These are phyloP conservation scores for Aspergillus tamarii DNA, from an alignment of 2,329 filamentous ascomycete genomes.

Conservation along the genomic window DNA sequence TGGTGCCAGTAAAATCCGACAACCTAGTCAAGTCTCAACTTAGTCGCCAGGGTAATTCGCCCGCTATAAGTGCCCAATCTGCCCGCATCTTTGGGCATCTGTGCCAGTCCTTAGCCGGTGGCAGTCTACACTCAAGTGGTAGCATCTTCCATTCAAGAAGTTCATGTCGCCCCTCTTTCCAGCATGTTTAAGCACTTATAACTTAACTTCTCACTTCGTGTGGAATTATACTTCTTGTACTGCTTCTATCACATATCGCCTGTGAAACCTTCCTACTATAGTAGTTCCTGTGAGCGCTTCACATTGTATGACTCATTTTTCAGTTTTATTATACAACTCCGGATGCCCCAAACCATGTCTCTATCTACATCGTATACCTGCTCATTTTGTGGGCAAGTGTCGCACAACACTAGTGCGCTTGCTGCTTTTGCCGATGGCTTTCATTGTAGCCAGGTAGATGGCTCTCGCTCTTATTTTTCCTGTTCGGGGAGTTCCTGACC, in stretches of 20 bases:
- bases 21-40: not conserved
- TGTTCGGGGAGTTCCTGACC: slow-evolving; percentile 27
- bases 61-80: slow-evolving; percentile 4
- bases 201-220: not conserved
- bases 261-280: not conserved
- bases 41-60: not conserved
- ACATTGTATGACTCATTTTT: not conserved
- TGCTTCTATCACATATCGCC: not conserved
- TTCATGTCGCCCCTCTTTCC: not conserved
- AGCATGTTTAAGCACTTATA: not conserved
- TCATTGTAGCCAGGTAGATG: slow-evolving; percentile 46
- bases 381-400: slow-evolving; percentile 42
- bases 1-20: not conserved
- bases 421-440: slow-evolving; percentile 42
- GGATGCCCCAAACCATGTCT: slow-evolving; percentile 33
- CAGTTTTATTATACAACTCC: not conserved
- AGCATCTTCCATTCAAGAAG: not conserved
- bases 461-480: slow-evolving; percentile 18
- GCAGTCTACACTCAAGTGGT: not conserved
- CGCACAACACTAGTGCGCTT: slow-evolving; percentile 39
- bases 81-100: slow-evolving; percentile 8
- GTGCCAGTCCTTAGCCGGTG: not conserved
- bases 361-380: slow-evolving; percentile 43
- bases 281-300: not conserved
- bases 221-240: not conserved